Evolutionary conservation across 495 filamentous ascomycete species (phyloP).

Genomic region (Hypoxylon perforatum): DNA sequence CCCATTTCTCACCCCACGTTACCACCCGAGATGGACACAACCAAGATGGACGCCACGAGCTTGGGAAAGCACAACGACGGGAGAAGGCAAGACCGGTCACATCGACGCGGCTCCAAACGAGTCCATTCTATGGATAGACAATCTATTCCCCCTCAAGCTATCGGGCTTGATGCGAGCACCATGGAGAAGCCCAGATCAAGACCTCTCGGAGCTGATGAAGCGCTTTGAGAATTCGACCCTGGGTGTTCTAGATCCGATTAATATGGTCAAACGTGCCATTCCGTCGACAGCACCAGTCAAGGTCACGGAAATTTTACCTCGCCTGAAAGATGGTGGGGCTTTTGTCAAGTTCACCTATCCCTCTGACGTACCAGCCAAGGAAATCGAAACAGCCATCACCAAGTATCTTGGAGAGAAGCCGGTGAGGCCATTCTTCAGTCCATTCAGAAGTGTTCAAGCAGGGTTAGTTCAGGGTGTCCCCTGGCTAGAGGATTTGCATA

Average conservation of each 20-base stretch:
- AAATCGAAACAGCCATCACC: constrained; percentile 64
- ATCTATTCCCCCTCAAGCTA: constrained; percentile 84
- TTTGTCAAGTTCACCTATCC: constrained; percentile 87
- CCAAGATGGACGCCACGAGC: constrained; percentile 38
- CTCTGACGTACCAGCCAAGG: constrained; percentile 59
- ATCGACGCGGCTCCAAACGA: constrained; percentile 77
- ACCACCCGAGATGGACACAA: neutral
- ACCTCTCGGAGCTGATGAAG: constrained; percentile 70
- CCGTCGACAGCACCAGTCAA: constrained; percentile 68
- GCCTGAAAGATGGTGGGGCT: constrained; percentile 90
- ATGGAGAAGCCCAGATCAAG: constrained; percentile 59
- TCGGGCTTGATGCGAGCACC: constrained; percentile 73
- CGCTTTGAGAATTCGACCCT: constrained; percentile 68
- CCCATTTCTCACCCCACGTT: constrained; percentile 28
- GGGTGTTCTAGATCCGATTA: constrained; percentile 70
- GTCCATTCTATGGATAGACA: constrained; percentile 89
- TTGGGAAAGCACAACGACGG: constrained; percentile 58
- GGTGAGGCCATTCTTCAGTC: constrained; percentile 89
- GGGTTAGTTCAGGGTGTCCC: constrained; percentile 83
- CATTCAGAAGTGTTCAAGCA: constrained; percentile 74
- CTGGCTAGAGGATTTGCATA: constrained; percentile 93
- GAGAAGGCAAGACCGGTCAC: constrained; percentile 74
- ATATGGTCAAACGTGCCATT: constrained; percentile 70
- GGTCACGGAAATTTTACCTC: constrained; percentile 81
- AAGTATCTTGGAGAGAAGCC: constrained; percentile 72